A percentile compares a stretch with the other conserved stretches of the same genome.
Evolutionary conservation across 306 rosid species (phyloP).

Genomic region (Trifolium fragiferum): DNA sequence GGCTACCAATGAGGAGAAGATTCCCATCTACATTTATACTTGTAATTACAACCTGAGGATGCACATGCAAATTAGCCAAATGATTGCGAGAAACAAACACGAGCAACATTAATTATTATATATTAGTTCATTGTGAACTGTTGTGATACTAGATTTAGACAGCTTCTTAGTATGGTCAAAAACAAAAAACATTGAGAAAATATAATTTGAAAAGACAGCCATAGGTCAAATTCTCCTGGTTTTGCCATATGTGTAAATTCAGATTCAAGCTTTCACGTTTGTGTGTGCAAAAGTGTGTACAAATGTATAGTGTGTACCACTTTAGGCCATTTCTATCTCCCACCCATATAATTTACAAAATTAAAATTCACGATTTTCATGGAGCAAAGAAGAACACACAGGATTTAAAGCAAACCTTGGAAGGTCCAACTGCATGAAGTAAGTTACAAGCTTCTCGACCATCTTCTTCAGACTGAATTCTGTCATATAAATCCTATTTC

Average conservation of each 20-base stretch:
- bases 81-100: slow-evolving; percentile 21
- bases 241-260: slow-evolving; percentile 5
- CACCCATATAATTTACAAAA: not conserved
- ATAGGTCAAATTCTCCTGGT: not conserved
- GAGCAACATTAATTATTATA: not conserved
- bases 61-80: slow-evolving; percentile 24
- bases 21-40: slow-evolving; percentile 53
- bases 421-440: slow-evolving; percentile 83
- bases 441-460: slow-evolving; percentile 79
- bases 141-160: slow-evolving; percentile 14
- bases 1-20: slow-evolving; percentile 39
- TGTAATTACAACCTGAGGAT: slow-evolving; percentile 67
- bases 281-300: not conserved
- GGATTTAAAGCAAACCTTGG: slow-evolving; percentile 57
- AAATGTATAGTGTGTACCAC: not conserved
- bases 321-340: slow-evolving; percentile 1
- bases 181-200: not conserved
- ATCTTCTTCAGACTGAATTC: slow-evolving; percentile 79
- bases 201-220: slow-evolving; percentile 7
- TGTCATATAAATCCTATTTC: slow-evolving; percentile 44
- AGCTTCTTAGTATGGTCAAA: not conserved
- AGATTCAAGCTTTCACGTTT: not conserved
- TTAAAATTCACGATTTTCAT: not conserved
- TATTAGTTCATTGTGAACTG: not conserved
- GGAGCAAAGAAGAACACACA: slow-evolving; percentile 1